Evolutionary conservation across 306 rosid genomes (phyloP).

Genomic region (Dryas drummondii): DNA sequence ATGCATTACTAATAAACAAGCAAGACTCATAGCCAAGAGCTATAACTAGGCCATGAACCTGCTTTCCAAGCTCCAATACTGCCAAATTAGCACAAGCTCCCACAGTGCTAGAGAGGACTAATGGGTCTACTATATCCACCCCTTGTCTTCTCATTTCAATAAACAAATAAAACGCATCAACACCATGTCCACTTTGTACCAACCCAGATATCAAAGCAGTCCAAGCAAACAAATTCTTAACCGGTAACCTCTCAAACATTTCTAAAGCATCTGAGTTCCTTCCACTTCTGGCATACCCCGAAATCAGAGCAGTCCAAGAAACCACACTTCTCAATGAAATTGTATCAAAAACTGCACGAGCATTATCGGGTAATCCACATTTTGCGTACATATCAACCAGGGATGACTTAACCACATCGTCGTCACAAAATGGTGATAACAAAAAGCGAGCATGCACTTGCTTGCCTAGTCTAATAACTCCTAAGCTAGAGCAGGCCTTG

Average conservation of each 20-base stretch:
- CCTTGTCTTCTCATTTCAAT: conserved; percentile 67
- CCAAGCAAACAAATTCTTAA: conserved; percentile 65
- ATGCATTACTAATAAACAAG: conserved; percentile 72
- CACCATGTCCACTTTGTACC: conserved; percentile 74
- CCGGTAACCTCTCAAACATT: conserved; percentile 44
- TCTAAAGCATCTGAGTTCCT: conserved; percentile 56
- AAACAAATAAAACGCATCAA: conserved; percentile 53
- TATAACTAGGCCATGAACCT: conserved; percentile 61
- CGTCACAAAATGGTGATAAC: conserved; percentile 46
- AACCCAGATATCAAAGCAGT: conserved; percentile 89
- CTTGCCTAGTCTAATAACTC: conserved; percentile 46
- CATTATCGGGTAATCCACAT: conserved; percentile 54
- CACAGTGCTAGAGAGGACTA: conserved; percentile 74
- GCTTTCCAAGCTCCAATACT: conserved; percentile 73
- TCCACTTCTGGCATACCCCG: conserved; percentile 73
- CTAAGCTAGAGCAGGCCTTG: conserved; percentile 61
- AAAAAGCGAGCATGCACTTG: conserved; percentile 73
- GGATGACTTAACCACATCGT: conserved; percentile 79
- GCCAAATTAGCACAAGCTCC: conserved; percentile 82
- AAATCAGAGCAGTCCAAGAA: conserved; percentile 80
- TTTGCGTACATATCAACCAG: conserved; percentile 78
- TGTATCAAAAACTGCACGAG: conserved; percentile 59
- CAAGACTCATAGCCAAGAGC: conserved; percentile 74
- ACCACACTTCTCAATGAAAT: conserved; percentile 45
- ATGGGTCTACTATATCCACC: conserved; percentile 60